Percentiles rank a stretch among this genome's conserved stretches.
phyloP scores from a whole-genome alignment of 306 rosid species.

The Crataegus laevigata region DNA sequence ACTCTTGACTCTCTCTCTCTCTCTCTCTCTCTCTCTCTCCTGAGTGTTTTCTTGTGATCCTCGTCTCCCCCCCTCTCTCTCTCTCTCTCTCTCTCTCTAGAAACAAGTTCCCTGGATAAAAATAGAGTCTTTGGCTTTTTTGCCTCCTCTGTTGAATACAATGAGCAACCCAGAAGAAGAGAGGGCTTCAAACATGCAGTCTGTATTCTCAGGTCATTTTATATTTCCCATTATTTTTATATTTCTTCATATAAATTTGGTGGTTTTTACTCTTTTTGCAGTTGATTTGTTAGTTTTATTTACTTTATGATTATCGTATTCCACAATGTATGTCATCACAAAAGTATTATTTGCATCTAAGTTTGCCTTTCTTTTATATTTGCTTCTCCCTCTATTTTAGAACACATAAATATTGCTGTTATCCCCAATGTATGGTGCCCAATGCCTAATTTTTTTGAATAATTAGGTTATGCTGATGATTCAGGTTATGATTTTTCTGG shows the following conservation, averaged over 20 bases:
- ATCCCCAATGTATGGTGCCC: neutral
- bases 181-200: conserved; percentile 30
- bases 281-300: conserved; percentile 8
- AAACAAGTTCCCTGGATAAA: neutral
- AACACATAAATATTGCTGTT: neutral
- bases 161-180: conserved; percentile 52
- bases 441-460: neutral
- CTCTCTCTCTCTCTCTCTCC: no score
- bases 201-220: conserved; percentile 37
- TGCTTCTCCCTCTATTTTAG: neutral
- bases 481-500: neutral
- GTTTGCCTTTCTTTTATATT: neutral
- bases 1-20: neutral
- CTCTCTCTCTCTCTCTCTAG: neutral
- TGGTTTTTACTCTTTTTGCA: conserved; percentile 9
- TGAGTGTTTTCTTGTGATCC: neutral
- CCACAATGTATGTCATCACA: neutral
- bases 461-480: neutral
- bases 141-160: conserved; percentile 5
- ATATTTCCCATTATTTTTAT: neutral
- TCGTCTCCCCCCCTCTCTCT: neutral
- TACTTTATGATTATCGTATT: neutral
- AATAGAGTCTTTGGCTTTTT: neutral
- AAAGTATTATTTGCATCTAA: neutral
- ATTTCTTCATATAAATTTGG: neutral